Evolutionary conservation across 345 rosid species (phyloP), one percentile per base, ranked within the genome.

Genomic region (Aquilaria yunnanensis): DNA sequence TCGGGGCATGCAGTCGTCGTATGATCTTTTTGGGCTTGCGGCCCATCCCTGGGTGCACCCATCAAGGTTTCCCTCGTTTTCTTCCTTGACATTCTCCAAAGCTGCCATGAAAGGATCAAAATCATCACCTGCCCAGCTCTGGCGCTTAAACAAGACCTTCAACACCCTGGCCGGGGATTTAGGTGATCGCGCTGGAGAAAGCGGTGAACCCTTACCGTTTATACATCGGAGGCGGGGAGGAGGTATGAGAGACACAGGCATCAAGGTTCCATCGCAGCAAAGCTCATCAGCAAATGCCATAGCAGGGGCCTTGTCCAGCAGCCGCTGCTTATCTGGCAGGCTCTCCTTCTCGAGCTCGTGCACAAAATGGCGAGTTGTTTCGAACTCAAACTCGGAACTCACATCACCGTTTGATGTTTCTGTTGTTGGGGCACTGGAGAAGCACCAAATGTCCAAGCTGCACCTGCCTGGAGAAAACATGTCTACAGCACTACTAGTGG

Each of bases 221-320:
- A 23, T 7, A 34, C 46, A 51, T 1, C 59, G 71, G 56, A 57
- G 64, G 13, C 76, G 41, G 0, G 88, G 86, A 1, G 88, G 85
- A 34, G 71, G 83, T 47, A 64, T 82, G 48, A 85, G 50, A 0
- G 84, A 78, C 80, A 70, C 67, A 0, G 84, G 80, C 80, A 72
- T 69, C 29, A 80, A 78, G 58, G 67, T 74, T 43, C 81, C 87
- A 12, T 78, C 75, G 47, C 70, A 53, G 63, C 82, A 80, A 6
- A 85, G 73, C 33, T 85, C 87, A 49, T 82, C 90, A 10, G 87
- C 87, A 72, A 74, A 82, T 8, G 87, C 77, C 80, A 85, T 77
- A 10, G 74, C 62, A 2, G 85, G 77, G 47, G 72, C 68, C 3
- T 74, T 69, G 46, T 62, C 72, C 30, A 50, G 54, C 3, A 60